These are phyloP conservation scores for Pseudocercospora vitis DNA, from an alignment of 2,329 filamentous ascomycete genomes.

Conservation along the genomic window DNA sequence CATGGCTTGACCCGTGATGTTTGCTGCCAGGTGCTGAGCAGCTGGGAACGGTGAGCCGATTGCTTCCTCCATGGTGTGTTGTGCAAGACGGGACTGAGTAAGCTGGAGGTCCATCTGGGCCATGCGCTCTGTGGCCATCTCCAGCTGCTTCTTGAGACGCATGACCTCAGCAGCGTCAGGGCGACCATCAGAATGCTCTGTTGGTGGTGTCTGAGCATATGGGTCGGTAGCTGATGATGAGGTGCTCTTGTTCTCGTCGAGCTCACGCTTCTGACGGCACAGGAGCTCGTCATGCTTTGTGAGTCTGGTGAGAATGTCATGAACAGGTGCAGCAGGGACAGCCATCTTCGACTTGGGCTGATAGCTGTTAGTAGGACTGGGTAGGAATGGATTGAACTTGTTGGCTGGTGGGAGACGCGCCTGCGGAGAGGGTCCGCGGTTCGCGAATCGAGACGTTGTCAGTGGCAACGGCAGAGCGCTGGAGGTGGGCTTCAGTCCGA, in stretches of 20 bases:
- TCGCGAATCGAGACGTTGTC: slow-evolving; percentile 41
- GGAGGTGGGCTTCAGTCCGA: slow-evolving; percentile 27
- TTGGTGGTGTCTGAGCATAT: slow-evolving; percentile 32
- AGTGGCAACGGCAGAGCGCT: slow-evolving; percentile 36
- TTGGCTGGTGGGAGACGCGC: slow-evolving; percentile 17
- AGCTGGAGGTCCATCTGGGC: slow-evolving; percentile 70
- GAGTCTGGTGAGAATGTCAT: slow-evolving; percentile 71
- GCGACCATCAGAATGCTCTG: slow-evolving; percentile 26
- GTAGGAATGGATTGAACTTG: slow-evolving; percentile 20
- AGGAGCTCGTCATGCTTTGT: slow-evolving; percentile 68
- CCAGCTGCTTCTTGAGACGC: slow-evolving; percentile 69
- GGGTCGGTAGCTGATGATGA: slow-evolving; percentile 35
- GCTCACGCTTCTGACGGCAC: slow-evolving; percentile 58
- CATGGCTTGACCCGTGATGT: slow-evolving; percentile 28
- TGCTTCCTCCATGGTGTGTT: slow-evolving; percentile 58
- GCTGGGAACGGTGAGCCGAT: slow-evolving; percentile 36
- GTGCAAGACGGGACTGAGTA: slow-evolving; percentile 61
- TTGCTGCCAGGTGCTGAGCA: slow-evolving; percentile 34
- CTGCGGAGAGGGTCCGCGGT: slow-evolving; percentile 29
- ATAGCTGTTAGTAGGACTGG: slow-evolving; percentile 10
- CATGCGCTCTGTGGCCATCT: slow-evolving; percentile 68
- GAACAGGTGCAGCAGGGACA: slow-evolving; percentile 47
- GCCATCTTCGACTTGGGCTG: slow-evolving; percentile 21
- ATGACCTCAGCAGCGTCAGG: slow-evolving; percentile 60
- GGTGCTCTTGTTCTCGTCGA: slow-evolving; percentile 44